Base-by-base conservation (phyloP, 2,329 filamentous ascomycete genomes). In the Ophiognomonia clavigignenti-juglandacearum region DNA sequence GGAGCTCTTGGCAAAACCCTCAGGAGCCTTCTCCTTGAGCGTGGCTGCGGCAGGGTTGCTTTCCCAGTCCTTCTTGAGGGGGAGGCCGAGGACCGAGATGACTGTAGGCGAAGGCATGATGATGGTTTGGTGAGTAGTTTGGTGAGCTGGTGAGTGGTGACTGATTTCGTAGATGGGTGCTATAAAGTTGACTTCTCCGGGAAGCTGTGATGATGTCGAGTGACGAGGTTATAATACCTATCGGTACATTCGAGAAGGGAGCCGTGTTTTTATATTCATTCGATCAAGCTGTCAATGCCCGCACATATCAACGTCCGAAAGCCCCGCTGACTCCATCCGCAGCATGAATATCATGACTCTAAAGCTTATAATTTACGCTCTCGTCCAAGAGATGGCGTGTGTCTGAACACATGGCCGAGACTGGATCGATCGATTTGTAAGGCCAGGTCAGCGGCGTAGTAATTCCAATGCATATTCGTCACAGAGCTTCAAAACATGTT, bases 121-220 rank as follows among this genome's bases (percentile, higher is more conserved):
- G 42, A 43, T n/a, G 53, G 41, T 51, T 53, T 55, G 2, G 46
- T 53, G 46, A 22, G 27, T 27, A 29, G 26, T 23, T 23, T 10
- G 26, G 6, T 8, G 23, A 20, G 13, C n/a, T n/a, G 39, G 23
- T 26, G 36, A 37, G 18, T 42, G 23, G 23, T 35, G 8, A 7
- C 16, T 36, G 18, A 22, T 23, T 20, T 8, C 16, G 18, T 36
- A 20, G 16, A 20, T 36, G 8, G 20, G 18, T 18, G 34, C 20
- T 16, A n/a, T 16, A 7, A 34, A 4, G 13, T 16, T 40, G 36
- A 14, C 43, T 46, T 39, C 27, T 23, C 43, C 37, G 20, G 43
- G 43, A 46, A 46, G 43, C 24, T n/a, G 14, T 20, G 26, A 22
- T 45, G 5, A 24, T 34, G 20, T 35, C 13, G 16, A 34, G 31